Base-by-base conservation (phyloP, 1,284 basidiomycete species). In the Ganoderma lingzhi region DNA sequence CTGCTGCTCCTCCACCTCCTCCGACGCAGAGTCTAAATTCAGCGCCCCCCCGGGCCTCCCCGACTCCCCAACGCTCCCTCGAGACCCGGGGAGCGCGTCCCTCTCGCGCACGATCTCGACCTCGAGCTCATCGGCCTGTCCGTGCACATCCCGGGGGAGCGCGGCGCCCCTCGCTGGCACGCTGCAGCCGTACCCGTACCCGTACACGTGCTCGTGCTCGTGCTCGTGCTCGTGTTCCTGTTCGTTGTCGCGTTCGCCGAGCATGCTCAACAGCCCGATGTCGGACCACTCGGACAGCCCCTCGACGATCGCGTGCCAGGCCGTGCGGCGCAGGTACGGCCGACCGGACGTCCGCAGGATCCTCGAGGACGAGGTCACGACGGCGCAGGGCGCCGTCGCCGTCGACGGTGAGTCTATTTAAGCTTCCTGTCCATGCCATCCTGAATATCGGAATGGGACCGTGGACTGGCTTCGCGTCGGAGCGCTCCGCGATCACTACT, bases 371-470 rank as follows among this genome's bases (percentile, higher is more conserved):
- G 74, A 71, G 53, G 56, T 76, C 62, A 65, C 69, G 17, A 68
- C 69, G n/a, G 65, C 74, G 51, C 42, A 61, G 28, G 75, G 74
- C 53, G 48, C 73, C 9, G 75, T 76, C 28, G 71, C 75, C 0
- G 75, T 76, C 17, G 75, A 76, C 66, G 72, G 75, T 74, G 62
- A 55, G 73, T 75, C 14, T 41, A 23, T 23, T 23, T 8, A 2
- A 28, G 2, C 10, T 42, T 61, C 8, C 17, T 30, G 23, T 12
- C n/a, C 10, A 48, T 23, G 9, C 35, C 35, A 8, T 48, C 19
- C n/a, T 14, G 32, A 12, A 23, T 39, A n/a, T n/a, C 56, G 35
- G 35, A 48, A n/a, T 48, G n/a, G 6, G 6, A 23, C n/a, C 10
- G 39, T 6, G 6, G 6, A 23, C n/a, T 41, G 39, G 8, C 8